A percentile compares a stretch with the other conserved stretches of the same genome.
Conservation (phyloP, 768 basidiomycete species). For the Kwoniella dendrophila region DNA sequence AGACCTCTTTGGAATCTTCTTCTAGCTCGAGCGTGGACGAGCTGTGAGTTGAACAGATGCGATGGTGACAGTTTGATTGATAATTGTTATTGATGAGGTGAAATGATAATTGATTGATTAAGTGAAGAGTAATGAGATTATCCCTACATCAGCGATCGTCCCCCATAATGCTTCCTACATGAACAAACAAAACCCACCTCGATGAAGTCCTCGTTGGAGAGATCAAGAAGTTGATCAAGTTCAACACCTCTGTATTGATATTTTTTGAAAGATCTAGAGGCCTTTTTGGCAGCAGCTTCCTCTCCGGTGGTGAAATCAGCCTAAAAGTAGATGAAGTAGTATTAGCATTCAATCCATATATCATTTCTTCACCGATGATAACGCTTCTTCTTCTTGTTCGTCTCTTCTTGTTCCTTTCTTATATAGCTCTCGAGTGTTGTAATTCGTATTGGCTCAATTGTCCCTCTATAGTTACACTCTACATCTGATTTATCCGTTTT, state of each 20-base stretch:
- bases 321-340: slow-evolving; percentile 2
- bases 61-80: neutral
- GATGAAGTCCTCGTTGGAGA: slow-evolving; percentile 73
- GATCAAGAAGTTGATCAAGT: slow-evolving; percentile 95
- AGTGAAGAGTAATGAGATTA: slow-evolving; percentile 65
- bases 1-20: slow-evolving; percentile 98
- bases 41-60: slow-evolving; percentile 58
- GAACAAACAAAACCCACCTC: slow-evolving; percentile 65
- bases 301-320: slow-evolving; percentile 77
- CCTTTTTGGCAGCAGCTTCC: slow-evolving; percentile 95
- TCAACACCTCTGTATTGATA: slow-evolving; percentile 98
- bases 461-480: too few species aligned
- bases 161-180: slow-evolving; percentile 2
- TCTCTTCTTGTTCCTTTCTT: neutral
- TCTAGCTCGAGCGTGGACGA: slow-evolving; percentile 98
- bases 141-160: neutral
- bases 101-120: neutral
- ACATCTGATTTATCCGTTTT: too few species aligned
- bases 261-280: slow-evolving; percentile 97
- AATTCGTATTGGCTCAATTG: too few species aligned
- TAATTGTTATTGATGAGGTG: slow-evolving; percentile 1
- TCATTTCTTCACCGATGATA: neutral
- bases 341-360: slow-evolving; percentile 3
- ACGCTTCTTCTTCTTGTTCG: neutral
- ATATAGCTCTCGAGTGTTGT: neutral